A percentile compares a stretch with the other conserved stretches of the same genome.
phyloP scores from a whole-genome alignment of 805 yeast species.

The Yarrowia sp. region DNA sequence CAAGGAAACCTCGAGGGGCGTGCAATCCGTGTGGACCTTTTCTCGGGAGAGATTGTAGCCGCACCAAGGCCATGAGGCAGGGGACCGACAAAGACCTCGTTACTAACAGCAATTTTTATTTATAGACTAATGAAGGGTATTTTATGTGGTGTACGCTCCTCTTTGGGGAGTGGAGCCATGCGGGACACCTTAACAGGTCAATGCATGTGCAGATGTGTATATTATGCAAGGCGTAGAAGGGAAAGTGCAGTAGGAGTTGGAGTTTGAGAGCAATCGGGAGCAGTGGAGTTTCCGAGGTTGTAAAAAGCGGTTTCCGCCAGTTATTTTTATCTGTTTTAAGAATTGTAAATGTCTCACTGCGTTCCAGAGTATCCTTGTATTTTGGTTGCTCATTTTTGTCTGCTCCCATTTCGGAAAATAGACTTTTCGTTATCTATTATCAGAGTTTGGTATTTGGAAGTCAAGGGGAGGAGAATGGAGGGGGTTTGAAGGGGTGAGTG shows the following conservation, averaged over 20 bases:
- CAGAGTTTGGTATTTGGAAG: neutral
- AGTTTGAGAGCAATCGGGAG: neutral
- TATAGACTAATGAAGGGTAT: conserved; percentile 4
- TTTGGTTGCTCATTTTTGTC: neutral
- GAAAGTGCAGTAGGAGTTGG: neutral
- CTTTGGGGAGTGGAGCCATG: too few species aligned
- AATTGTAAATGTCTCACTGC: neutral
- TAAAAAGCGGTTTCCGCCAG: too few species aligned
- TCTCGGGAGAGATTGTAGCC: neutral
- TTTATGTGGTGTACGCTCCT: neutral
- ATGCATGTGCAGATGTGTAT: neutral
- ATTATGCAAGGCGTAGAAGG: neutral
- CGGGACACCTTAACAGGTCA: neutral
- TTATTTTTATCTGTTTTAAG: too few species aligned
- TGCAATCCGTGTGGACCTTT: neutral
- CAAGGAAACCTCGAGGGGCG: neutral
- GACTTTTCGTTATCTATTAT: conserved; percentile 11
- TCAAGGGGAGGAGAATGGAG: neutral
- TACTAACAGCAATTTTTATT: neutral
- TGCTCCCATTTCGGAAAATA: neutral
- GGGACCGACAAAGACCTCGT: too few species aligned
- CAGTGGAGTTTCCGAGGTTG: too few species aligned
- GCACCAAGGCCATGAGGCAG: too few species aligned
- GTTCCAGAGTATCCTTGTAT: neutral
- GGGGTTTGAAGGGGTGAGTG: too few species aligned